Evolutionary conservation across 352 stramenopile genomes (phyloP).

Genomic region (Phytophthora melonis): DNA sequence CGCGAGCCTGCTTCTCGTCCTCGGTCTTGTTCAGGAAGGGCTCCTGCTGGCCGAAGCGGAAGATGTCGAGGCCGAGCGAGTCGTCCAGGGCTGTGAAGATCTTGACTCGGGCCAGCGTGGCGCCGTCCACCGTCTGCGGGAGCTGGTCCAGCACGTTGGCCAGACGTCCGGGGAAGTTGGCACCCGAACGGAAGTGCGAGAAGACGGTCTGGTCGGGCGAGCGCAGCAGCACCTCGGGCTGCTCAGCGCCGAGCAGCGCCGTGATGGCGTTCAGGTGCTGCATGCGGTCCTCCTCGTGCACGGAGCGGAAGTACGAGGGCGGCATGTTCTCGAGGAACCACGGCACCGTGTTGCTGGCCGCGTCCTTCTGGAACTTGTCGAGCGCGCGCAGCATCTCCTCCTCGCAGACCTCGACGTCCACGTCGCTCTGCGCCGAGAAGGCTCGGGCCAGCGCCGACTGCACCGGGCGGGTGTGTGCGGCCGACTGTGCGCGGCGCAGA

Average conservation of each 20-base stretch:
- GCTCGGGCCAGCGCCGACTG: constrained; percentile 14
- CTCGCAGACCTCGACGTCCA: constrained; percentile 33
- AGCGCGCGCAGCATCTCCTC: constrained; percentile 66
- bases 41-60: constrained; percentile 84
- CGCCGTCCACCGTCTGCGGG: constrained; percentile 68
- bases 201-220: constrained; percentile 80
- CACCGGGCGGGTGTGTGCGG: constrained; percentile 34
- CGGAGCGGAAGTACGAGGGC: constrained; percentile 90
- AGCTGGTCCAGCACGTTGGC: constrained; percentile 80
- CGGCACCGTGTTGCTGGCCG: constrained; percentile 76
- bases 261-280: constrained; percentile 91
- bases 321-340: constrained; percentile 93
- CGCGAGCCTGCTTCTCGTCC: constrained; percentile 65
- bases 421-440: constrained; percentile 41
- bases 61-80: constrained; percentile 88
- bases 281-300: constrained; percentile 82
- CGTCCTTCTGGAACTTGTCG: constrained; percentile 76
- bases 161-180: constrained; percentile 78
- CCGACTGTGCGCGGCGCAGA: constrained; percentile 50
- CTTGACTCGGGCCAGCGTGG: constrained; percentile 86
- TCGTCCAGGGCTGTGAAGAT: constrained; percentile 91
- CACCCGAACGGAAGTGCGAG: constrained; percentile 85
- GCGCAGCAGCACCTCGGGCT: constrained; percentile 87
- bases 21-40: constrained; percentile 70
- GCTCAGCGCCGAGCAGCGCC: constrained; percentile 74